phyloP scores from a whole-genome alignment of 768 basidiomycete species.

The Daedalea quercina region DNA sequence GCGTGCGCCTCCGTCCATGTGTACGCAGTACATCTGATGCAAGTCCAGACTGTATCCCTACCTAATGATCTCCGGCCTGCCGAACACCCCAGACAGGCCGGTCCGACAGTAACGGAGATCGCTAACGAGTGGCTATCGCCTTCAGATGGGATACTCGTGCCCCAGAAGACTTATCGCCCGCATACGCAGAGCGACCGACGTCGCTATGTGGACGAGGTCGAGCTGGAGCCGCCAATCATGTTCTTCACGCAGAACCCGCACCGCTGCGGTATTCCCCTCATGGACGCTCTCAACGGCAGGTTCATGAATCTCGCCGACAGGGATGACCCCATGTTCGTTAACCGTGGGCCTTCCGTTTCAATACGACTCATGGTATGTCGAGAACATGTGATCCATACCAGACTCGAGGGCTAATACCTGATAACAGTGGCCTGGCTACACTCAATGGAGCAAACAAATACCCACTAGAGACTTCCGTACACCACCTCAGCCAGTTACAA shows the following conservation, averaged over 20 bases:
- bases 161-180: constrained; percentile 68
- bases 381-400: background rate
- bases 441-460: constrained; percentile 74
- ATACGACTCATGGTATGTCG: constrained; percentile 63
- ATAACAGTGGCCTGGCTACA: constrained; percentile 72
- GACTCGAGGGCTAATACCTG: background rate
- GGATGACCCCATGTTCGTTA: constrained; percentile 62
- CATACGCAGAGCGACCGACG: constrained; percentile 72
- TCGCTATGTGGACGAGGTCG: constrained; percentile 68
- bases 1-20: background rate
- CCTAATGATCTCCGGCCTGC: background rate
- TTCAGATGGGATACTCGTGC: constrained; percentile 33
- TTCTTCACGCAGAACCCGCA: constrained; percentile 48
- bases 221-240: constrained; percentile 56
- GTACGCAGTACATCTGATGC: background rate
- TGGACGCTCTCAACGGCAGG: constrained; percentile 56
- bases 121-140: constrained; percentile 8
- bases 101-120: constrained; percentile 9
- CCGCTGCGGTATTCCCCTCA: constrained; percentile 55
- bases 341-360: constrained; percentile 74
- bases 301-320: constrained; percentile 48
- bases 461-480: constrained; percentile 77
- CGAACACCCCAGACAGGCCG: background rate
- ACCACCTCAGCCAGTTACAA: constrained; percentile 72
- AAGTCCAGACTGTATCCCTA: background rate